Evolutionary conservation across 2,329 filamentous ascomycete species (phyloP), one percentile per base, ranked within the genome.

Genomic region (Xylogone sp.): DNA sequence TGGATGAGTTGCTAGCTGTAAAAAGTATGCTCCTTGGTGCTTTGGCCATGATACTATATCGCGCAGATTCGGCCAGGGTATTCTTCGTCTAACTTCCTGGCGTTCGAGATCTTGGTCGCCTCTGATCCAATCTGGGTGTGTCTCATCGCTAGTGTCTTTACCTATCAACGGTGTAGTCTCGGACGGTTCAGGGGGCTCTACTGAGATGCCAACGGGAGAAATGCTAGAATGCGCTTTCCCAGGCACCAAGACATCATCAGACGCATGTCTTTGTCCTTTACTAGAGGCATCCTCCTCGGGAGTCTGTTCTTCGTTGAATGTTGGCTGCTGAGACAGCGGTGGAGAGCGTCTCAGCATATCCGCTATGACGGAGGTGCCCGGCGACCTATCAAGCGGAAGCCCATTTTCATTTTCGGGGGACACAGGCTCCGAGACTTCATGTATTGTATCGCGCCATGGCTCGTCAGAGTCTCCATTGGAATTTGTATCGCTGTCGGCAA

Each of bases 341-440:
- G 66, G 65, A 51, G 71, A 72, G 29, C 50, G 52, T 53, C 71
- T 73, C 45, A 81, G 69, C 71, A 81, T 70, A 50, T 74, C 69
- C n/a, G 77, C 73, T 46, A 81, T 62, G 21, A 69, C 72, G 46
- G 77, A 80, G 20, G 69, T 69, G 4, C 71, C 65, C 8, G 65
- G 64, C 21, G 68, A 61, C 44, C 61, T 59, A 49, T 60, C 50
- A 2, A 56, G 51, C 4, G 57, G 63, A 52, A 62, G 68, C 56
- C 63, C 67, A 18, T 62, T 65, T 46, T 75, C 67, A 18, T 62
- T 65, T 46, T 75, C 71, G 2, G 77, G 76, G 5, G 78, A 78
- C 9, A 74, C 69, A 5, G 78, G 75, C 62, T 87, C 83, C 5
- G 79, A 80, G 21, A 83, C 76, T 64, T 88, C 85, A 46, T 74